Base-by-base conservation (phyloP, 1,139 yeast genomes). In the Yamadazyma taylorii region DNA sequence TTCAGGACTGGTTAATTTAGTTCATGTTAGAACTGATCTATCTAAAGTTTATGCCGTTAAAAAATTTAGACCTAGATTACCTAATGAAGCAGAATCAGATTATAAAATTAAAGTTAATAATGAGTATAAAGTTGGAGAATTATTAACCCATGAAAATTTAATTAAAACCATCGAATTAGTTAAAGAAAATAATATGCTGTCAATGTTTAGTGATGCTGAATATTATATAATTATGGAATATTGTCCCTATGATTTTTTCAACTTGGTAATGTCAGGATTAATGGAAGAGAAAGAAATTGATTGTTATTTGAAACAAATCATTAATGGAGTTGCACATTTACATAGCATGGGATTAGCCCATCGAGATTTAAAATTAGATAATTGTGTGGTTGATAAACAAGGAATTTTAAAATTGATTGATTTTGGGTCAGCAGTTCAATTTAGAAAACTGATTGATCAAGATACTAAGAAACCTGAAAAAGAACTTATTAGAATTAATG, bases 381-480 rank as follows among this genome's bases (percentile, higher is more conserved):
- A 85, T 56, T 85, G 92, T 57, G 89, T 84, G 40, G 88, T 85
- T 12, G 74, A 71, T 34, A 49, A 55, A 2, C 55, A 71, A 16
- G 92, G 92, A 2, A 71, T 83, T 10, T 61, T 85, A 38, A 85
- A 85, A 56, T 58, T 85, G 41, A 81, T 85, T 41, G 94, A 85
- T 63, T 85, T 83, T 58, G 94, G 94, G 2, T 79, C 86, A 3
- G 86, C 90, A 0, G 83, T 81, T 9, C 79, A 78, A 27, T 83
- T 81, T 56, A 52, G 64, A 33, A 75, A 72, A 50, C 45, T 38
- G 5, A 24, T 38, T 2, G 15, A 26, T 4, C 41, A 32, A 5
- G 33, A 23, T 9, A 32, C 45, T 1, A 33, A 17, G 11, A 41
- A 39, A 56, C 42, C 68, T 58, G 61, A 58, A 17, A 15, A 17